phyloP scores from a whole-genome alignment of 2,329 filamentous ascomycete species.

The Thermoascus crustaceus region DNA sequence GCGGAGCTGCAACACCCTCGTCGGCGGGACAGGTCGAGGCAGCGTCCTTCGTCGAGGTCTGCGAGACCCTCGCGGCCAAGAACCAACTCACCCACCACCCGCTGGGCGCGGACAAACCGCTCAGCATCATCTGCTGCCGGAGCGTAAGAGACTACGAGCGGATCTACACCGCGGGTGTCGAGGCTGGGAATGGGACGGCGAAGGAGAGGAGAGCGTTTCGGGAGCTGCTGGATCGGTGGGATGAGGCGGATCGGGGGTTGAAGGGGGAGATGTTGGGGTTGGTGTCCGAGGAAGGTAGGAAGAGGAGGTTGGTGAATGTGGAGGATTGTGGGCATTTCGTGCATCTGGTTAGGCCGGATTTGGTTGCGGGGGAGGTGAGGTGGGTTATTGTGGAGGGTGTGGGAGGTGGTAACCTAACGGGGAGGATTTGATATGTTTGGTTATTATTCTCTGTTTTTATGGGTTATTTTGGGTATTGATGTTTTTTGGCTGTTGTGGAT shows the following conservation, averaged over 20 bases:
- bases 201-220: conserved; percentile 21
- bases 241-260: conserved; percentile 17
- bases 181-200: conserved; percentile 26
- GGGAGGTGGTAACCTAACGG: too few species aligned
- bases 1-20: conserved; percentile 13
- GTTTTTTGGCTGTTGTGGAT: too few species aligned
- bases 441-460: too few species aligned
- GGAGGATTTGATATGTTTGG: too few species aligned
- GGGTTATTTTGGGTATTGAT: too few species aligned
- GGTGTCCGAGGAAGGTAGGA: too few species aligned
- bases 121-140: conserved; percentile 31
- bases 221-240: conserved; percentile 23
- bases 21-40: conserved; percentile 19
- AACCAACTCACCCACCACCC: conserved; percentile 21
- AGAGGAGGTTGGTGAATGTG: conserved; percentile 21
- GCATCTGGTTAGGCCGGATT: conserved; percentile 28
- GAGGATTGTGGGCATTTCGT: conserved; percentile 33
- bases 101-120: conserved; percentile 21
- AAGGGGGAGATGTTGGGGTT: conserved; percentile 26
- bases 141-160: conserved; percentile 22
- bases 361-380: conserved; percentile 26
- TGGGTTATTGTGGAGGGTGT: too few species aligned
- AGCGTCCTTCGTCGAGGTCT: conserved; percentile 15
- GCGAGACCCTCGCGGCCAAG: conserved; percentile 20
- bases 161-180: conserved; percentile 25